These are phyloP conservation scores for Vitis hybrid DNA, from an alignment of 177 flowering plant genomes.

Conservation along the genomic window DNA sequence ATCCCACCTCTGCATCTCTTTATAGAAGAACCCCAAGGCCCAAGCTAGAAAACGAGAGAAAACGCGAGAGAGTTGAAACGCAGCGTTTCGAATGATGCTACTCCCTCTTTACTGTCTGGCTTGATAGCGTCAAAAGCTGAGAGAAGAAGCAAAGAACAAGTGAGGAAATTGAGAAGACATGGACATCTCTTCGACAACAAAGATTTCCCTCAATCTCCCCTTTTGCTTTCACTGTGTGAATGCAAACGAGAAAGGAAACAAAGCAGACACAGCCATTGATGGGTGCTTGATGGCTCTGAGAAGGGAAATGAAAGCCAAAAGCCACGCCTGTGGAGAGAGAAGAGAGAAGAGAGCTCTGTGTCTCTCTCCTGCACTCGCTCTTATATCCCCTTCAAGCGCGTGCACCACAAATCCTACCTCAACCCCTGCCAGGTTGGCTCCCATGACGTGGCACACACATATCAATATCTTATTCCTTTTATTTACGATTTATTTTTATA, in stretches of 20 bases:
- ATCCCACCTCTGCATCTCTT: constrained; percentile 30
- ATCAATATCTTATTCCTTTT: too few species aligned
- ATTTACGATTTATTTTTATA: too few species aligned
- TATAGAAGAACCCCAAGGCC: constrained; percentile 1
- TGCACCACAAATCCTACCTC: background rate
- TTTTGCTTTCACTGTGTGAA: background rate
- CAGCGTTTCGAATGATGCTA: constrained; percentile 8
- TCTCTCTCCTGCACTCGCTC: background rate
- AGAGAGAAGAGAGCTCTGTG: constrained; percentile 3
- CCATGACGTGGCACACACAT: constrained; percentile 19
- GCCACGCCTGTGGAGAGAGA: constrained; percentile 34
- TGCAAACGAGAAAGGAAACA: constrained; percentile 11
- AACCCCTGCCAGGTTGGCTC: constrained; percentile 20
- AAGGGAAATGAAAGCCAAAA: constrained; percentile 33
- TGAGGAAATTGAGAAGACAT: constrained; percentile 6
- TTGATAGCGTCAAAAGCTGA: constrained; percentile 33
- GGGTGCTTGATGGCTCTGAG: constrained; percentile 24
- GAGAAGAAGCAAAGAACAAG: constrained; percentile 13
- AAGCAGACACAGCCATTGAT: constrained; percentile 32
- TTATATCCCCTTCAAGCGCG: constrained; percentile 2
- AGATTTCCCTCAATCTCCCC: background rate
- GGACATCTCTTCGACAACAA: background rate
- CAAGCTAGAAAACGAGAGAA: background rate
- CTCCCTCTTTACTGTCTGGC: constrained; percentile 27
- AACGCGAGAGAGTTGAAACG: background rate